Conservation (phyloP, 371 early-diverging fungal genomes). For the Rhizopus sp. region DNA sequence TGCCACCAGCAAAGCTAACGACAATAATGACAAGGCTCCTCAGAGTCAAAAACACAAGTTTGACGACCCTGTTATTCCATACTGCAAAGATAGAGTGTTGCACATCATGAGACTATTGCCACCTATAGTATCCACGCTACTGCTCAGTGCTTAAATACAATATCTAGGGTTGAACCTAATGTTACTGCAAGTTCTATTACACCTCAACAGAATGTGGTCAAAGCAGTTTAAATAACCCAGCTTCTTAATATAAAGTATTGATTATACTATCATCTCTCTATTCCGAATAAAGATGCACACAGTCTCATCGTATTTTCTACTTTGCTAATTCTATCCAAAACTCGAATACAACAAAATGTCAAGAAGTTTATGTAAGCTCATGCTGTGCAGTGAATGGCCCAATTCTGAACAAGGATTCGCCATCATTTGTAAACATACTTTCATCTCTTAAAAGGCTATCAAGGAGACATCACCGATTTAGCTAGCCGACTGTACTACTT, state of each 20-base stretch:
- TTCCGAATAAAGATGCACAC: too few species aligned
- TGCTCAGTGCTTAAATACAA: too few species aligned
- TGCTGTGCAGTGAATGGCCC: conserved; percentile 12
- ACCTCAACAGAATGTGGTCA: too few species aligned
- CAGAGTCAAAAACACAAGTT: conserved; percentile 7
- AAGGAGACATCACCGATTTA: conserved; percentile 14
- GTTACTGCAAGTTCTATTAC: too few species aligned
- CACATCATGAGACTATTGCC: conserved; percentile 13
- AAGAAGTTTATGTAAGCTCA: conserved; percentile 17
- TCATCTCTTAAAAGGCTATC: conserved; percentile 11
- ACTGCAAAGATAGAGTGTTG: conserved; percentile 8
- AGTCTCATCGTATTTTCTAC: too few species aligned
- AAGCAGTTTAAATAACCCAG: too few species aligned
- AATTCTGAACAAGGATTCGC: conserved; percentile 13
- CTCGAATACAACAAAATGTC: too few species aligned
- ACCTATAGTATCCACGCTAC: conserved; percentile 4
- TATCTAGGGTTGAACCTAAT: too few species aligned
- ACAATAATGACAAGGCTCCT: conserved; percentile 9
- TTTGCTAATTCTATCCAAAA: too few species aligned
- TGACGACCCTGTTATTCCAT: conserved; percentile 8
- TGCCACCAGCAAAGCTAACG: conserved; percentile 7
- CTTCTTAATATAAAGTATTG: too few species aligned
- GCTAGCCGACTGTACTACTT: conserved; percentile 10
- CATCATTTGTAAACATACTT: conserved; percentile 9
- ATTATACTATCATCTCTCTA: too few species aligned